Conservation (phyloP, 257 asterid genomes). For the Gentiana dahurica region DNA sequence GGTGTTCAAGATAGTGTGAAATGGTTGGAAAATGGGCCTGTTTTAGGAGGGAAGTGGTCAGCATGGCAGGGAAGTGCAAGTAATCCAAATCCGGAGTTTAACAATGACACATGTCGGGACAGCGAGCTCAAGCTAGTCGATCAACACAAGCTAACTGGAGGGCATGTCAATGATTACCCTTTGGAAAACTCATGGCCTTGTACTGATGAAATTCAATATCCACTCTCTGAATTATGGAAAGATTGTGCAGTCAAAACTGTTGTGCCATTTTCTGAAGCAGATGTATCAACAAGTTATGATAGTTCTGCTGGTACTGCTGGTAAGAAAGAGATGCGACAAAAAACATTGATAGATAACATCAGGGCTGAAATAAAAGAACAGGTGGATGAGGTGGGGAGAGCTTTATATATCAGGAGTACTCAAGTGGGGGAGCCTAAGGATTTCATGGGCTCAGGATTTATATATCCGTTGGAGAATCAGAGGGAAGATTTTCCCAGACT, state of each 20-base stretch:
- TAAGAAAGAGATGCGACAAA: constrained; percentile 55
- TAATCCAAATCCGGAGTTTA: constrained; percentile 25
- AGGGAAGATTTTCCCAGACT: constrained; percentile 90
- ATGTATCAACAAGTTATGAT: constrained; percentile 51
- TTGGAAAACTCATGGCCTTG: constrained; percentile 43
- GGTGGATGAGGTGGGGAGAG: constrained; percentile 85
- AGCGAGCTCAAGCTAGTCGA: constrained; percentile 45
- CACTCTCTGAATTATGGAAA: constrained; percentile 43
- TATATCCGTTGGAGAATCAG: constrained; percentile 44
- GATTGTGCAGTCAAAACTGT: constrained; percentile 66
- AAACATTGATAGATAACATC: constrained; percentile 37
- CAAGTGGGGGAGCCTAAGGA: constrained; percentile 48
- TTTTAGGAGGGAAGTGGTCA: constrained; percentile 43
- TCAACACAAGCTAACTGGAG: constrained; percentile 24
- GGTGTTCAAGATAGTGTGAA: constrained; percentile 30
- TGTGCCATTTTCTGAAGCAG: constrained; percentile 50
- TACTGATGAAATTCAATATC: constrained; percentile 30
- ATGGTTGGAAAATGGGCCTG: constrained; percentile 31
- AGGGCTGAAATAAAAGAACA: constrained; percentile 68
- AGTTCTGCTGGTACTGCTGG: constrained; percentile 25
- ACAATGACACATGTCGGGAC: constrained; percentile 27
- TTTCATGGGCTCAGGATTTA: constrained; percentile 41
- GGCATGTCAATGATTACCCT: constrained; percentile 30
- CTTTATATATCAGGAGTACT: constrained; percentile 56
- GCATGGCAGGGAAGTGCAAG: constrained; percentile 42